phyloP scores from a whole-genome alignment of 495 filamentous ascomycete genomes.

The Chaetomium cochliodes region DNA sequence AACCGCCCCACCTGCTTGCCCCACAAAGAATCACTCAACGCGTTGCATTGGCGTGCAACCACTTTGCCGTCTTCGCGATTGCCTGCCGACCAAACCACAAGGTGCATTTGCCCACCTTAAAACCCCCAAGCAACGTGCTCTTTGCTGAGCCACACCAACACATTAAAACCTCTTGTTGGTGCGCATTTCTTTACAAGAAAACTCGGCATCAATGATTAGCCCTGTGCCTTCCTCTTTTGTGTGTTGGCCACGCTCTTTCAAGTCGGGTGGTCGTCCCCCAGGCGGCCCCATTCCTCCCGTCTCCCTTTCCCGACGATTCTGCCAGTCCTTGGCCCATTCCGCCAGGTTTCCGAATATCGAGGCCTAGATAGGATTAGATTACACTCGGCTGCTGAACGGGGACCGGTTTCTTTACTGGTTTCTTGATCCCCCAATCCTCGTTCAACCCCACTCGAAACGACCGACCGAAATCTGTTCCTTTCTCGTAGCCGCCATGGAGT shows the following conservation, averaged over 20 bases:
- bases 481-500: slow-evolving; percentile 17
- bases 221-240: neutral
- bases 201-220: neutral
- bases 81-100: neutral
- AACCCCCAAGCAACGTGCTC: neutral
- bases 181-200: neutral
- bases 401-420: neutral
- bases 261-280: no score
- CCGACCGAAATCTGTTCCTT: neutral
- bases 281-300: neutral
- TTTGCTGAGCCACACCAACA: neutral
- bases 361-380: neutral
- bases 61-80: slow-evolving; percentile 18
- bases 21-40: slow-evolving; percentile 21
- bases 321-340: neutral
- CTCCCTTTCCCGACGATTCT: neutral
- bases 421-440: neutral
- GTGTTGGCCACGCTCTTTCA: neutral
- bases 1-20: slow-evolving; percentile 15
- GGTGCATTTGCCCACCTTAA: neutral
- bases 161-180: neutral
- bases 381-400: neutral
- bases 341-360: neutral
- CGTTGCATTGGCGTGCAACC: slow-evolving; percentile 9
- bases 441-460: neutral